phyloP scores from a whole-genome alignment of 306 rosid species.

The Cicer judaicum region DNA sequence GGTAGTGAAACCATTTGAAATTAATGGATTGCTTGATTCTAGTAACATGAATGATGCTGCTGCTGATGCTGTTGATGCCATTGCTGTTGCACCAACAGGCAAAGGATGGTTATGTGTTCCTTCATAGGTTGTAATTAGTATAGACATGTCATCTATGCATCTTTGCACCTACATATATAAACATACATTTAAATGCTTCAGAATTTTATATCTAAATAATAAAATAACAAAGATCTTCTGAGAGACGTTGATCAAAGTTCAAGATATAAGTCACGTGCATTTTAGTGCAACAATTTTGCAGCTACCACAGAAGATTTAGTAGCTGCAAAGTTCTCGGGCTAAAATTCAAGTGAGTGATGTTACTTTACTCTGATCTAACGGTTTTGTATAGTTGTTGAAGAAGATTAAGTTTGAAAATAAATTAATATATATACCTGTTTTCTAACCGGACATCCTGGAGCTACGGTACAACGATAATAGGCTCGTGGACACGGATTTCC shows the following conservation, averaged over 20 bases:
- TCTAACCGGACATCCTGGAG: conserved; percentile 86
- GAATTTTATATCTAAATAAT: not conserved
- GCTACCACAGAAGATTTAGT: too few species aligned
- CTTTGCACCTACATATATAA: conserved; percentile 75
- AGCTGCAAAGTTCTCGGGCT: too few species aligned
- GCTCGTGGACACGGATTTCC: conserved; percentile 98
- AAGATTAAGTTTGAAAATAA: not conserved
- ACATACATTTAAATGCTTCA: not conserved
- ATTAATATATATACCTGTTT: conserved; percentile 63
- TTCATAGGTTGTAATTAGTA: conserved; percentile 92
- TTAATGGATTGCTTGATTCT: conserved; percentile 59
- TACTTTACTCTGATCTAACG: not conserved
- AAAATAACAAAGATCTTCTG: not conserved
- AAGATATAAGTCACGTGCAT: not conserved
- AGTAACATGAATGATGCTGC: conserved; percentile 71
- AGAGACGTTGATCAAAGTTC: not conserved
- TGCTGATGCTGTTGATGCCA: conserved; percentile 91
- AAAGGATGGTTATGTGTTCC: conserved; percentile 97
- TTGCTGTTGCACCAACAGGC: conserved; percentile 92
- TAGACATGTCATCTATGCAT: conserved; percentile 94
- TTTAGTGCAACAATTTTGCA: too few species aligned
- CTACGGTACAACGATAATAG: conserved; percentile 92
- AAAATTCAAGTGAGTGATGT: too few species aligned
- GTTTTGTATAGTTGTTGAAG: not conserved
- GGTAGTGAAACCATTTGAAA: conserved; percentile 46